Conservation (phyloP, 371 early-diverging fungal species). For the Rhizomucor pusillus region DNA sequence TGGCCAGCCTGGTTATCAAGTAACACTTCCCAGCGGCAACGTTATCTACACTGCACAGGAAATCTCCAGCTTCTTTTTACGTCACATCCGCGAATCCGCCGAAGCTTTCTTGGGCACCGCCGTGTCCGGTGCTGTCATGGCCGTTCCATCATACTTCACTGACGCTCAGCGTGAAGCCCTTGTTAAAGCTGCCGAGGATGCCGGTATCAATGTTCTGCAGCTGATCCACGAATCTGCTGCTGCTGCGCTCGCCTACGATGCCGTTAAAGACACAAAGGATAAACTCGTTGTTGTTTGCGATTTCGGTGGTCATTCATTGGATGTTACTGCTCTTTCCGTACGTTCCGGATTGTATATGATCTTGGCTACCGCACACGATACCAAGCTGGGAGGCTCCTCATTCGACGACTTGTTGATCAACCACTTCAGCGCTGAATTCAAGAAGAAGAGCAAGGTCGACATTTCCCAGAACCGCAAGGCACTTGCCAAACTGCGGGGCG, state of each 20-base stretch:
- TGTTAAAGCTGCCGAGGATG: constrained; percentile 76
- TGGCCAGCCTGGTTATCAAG: constrained; percentile 75
- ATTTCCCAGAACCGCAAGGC: constrained; percentile 74
- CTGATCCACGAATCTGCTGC: constrained; percentile 96
- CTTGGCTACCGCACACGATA: constrained; percentile 81
- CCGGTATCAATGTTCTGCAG: constrained; percentile 88
- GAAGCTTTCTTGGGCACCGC: constrained; percentile 81
- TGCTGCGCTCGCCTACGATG: constrained; percentile 92
- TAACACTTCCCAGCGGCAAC: constrained; percentile 64
- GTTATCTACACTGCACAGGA: constrained; percentile 65
- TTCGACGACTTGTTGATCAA: constrained; percentile 89
- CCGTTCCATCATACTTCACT: constrained; percentile 93
- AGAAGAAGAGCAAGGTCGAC: constrained; percentile 81
- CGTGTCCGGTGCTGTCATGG: constrained; percentile 88
- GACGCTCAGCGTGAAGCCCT: constrained; percentile 85
- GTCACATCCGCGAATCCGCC: constrained; percentile 84
- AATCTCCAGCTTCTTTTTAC: constrained; percentile 76
- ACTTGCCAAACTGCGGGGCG: constrained; percentile 78
- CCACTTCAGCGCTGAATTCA: constrained; percentile 86
- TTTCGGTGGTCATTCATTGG: constrained; percentile 95
- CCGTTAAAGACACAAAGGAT: constrained; percentile 69
- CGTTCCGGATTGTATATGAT: constrained; percentile 91
- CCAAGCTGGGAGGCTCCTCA: constrained; percentile 87
- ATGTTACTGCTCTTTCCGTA: constrained; percentile 85
- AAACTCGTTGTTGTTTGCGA: constrained; percentile 92